Evolutionary conservation across 2,329 filamentous ascomycete genomes (phyloP).

Genomic region (Penicillium corylophilum): DNA sequence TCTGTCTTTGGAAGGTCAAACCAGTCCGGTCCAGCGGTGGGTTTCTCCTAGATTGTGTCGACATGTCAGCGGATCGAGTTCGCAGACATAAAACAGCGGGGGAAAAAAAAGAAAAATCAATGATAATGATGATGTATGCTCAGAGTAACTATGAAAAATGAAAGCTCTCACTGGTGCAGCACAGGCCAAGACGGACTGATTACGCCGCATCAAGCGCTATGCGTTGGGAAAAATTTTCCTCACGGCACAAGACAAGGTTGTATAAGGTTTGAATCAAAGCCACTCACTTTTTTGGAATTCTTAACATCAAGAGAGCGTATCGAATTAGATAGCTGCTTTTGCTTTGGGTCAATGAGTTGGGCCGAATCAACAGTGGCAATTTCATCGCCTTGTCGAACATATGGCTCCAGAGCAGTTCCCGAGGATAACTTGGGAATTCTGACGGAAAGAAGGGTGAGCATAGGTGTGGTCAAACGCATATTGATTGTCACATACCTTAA

Average conservation of each 20-base stretch:
- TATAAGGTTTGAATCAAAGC: constrained; percentile 1
- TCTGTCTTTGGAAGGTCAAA: constrained; percentile 83
- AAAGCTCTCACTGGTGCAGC: constrained; percentile 68
- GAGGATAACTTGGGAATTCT: constrained; percentile 54
- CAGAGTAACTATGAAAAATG: constrained; percentile 73
- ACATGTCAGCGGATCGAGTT: constrained; percentile 25
- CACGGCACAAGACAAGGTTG: constrained; percentile 51
- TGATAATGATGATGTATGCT: constrained; percentile 37
- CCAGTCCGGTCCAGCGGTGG: constrained; percentile 78
- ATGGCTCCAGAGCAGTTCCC: constrained; percentile 51
- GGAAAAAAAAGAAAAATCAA: not conserved
- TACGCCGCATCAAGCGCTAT: constrained; percentile 68
- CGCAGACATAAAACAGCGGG: constrained; percentile 11
- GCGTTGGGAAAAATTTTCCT: constrained; percentile 73
- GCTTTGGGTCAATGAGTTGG: constrained; percentile 50
- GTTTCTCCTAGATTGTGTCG: constrained; percentile 48
- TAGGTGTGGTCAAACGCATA: not conserved
- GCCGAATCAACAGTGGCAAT: constrained; percentile 55
- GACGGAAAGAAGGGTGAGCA: not conserved
- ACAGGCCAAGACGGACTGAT: constrained; percentile 75
- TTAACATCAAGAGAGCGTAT: constrained; percentile 41
- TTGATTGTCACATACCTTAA: constrained; percentile 12
- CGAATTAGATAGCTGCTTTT: constrained; percentile 32
- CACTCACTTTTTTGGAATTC: constrained; percentile 52
- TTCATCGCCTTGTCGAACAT: constrained; percentile 53